Evolutionary conservation across 2,329 filamentous ascomycete species (phyloP).

Genomic region (Calonectria ilicicola): DNA sequence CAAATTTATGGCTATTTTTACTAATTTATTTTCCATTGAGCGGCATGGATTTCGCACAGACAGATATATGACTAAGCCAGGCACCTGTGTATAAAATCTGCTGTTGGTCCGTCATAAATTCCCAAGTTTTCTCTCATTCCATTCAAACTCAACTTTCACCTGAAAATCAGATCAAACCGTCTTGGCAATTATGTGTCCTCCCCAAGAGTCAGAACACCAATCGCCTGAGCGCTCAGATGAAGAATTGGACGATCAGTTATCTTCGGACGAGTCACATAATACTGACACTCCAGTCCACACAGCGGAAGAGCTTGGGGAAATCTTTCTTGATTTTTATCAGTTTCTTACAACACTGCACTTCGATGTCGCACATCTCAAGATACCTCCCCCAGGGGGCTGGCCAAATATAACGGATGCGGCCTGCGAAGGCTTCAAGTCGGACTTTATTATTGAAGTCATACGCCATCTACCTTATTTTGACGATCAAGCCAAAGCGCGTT

Average conservation of each 20-base stretch:
- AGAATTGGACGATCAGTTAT: not conserved
- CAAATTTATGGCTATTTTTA: too few relatives aligned
- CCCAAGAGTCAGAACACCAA: not conserved
- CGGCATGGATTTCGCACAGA: too few relatives aligned
- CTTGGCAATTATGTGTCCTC: not conserved
- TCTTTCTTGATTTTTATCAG: constrained; percentile 44
- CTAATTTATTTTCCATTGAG: too few relatives aligned
- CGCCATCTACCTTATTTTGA: constrained; percentile 43
- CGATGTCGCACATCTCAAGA: constrained; percentile 34
- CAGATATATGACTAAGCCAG: too few relatives aligned
- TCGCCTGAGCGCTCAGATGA: not conserved
- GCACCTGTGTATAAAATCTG: not conserved
- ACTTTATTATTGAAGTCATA: constrained; percentile 41
- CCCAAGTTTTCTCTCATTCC: not conserved
- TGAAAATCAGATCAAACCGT: not conserved
- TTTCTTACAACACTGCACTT: constrained; percentile 50
- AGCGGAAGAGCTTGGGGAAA: constrained; percentile 38
- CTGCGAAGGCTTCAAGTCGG: constrained; percentile 39
- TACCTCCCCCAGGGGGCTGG: constrained; percentile 48
- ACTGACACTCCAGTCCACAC: constrained; percentile 30
- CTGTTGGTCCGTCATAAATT: not conserved
- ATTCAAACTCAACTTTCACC: not conserved
- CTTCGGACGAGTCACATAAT: not conserved
- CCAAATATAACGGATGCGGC: constrained; percentile 39
- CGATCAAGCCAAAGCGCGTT: not conserved